Evolutionary conservation across 2,329 filamentous ascomycete species (phyloP), one percentile per base, ranked within the genome.

Genomic region (Calycina herbarum): DNA sequence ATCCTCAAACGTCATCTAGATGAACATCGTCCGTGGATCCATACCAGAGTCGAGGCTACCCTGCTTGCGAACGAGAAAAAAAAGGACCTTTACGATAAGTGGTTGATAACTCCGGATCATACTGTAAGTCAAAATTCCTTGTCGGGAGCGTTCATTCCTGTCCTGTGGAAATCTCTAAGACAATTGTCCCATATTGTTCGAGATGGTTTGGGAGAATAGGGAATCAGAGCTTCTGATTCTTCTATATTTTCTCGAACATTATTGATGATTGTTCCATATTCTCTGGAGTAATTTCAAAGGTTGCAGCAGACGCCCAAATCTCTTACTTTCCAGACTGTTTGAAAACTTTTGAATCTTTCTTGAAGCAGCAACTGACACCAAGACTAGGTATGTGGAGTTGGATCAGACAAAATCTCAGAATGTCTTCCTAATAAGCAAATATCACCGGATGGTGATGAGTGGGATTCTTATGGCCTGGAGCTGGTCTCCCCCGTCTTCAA

Each of bases 381-480:
- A n/a, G 15, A n/a, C 7, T 45, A 45, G 42, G n/a, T 71, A 11
- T 69, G 67, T 42, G 71, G 72, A 20, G 69, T 69, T 27, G 71
- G 70, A 27, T 70, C 66, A 11, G 2, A 66, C 17, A 73, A 73
- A 57, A 64, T 73, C 15, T 60, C 54, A n/a, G 62, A 61, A 27
- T 67, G 68, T 64, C 63, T 74, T 20, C 70, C 71, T 40, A 58
- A 64, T 15, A 56, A 33, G 2, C 40, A 64, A 31, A 45, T 13
- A 17, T 29, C 51, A 51, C 38, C 40, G 10, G 27, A 56, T 29
- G n/a, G 61, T 1, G 54, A 64, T 10, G 35, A 68, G 27, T 73
- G 71, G 72, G 72, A 73, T 51, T 71, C 71, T 10, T 69, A 67
- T 57, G 72, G 72, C 5, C 56, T 73, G 20, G 69, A 74, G 57